These are phyloP conservation scores for Xerocomellus amylosporus DNA, from an alignment of 768 basidiomycete species.

Conservation along the genomic window DNA sequence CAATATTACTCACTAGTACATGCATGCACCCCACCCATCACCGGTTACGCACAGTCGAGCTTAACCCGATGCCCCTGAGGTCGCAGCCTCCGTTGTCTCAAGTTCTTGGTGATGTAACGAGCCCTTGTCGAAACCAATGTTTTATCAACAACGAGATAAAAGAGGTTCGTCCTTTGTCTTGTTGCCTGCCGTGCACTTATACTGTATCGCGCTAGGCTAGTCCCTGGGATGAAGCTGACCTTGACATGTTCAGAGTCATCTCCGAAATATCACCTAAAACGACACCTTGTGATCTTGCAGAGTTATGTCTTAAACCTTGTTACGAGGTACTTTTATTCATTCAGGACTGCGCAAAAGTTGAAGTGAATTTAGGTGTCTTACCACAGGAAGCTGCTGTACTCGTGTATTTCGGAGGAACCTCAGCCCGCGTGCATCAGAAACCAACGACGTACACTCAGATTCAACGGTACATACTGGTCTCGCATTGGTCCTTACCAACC, in stretches of 20 bases:
- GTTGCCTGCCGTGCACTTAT: background rate
- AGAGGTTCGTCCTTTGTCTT: slow-evolving; percentile 12
- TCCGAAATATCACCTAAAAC: slow-evolving; percentile 44
- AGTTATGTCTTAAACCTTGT: slow-evolving; percentile 57
- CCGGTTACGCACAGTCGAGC: slow-evolving; percentile 20
- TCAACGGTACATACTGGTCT: slow-evolving; percentile 19
- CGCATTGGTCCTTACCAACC: background rate
- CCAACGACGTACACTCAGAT: slow-evolving; percentile 11
- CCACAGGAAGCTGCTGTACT: slow-evolving; percentile 15
- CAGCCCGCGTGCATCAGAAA: slow-evolving; percentile 1
- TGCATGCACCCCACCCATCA: slow-evolving; percentile 19
- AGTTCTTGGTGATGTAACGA: slow-evolving; percentile 5
- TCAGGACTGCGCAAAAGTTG: background rate
- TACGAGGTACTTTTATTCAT: slow-evolving; percentile 42
- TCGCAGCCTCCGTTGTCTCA: background rate
- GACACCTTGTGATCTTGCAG: slow-evolving; percentile 53
- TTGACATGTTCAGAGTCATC: slow-evolving; percentile 38
- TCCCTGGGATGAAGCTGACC: slow-evolving; percentile 41
- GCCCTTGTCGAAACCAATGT: slow-evolving; percentile 29
- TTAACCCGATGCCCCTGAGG: slow-evolving; percentile 15
- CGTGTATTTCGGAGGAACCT: background rate
- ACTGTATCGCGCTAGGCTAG: slow-evolving; percentile 11
- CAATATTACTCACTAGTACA: background rate
- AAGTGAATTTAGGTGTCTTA: slow-evolving; percentile 23
- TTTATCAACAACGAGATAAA: slow-evolving; percentile 18